phyloP scores from a whole-genome alignment of 192 early-diverging fungal genomes.

The Entophlyctis helioformis region DNA sequence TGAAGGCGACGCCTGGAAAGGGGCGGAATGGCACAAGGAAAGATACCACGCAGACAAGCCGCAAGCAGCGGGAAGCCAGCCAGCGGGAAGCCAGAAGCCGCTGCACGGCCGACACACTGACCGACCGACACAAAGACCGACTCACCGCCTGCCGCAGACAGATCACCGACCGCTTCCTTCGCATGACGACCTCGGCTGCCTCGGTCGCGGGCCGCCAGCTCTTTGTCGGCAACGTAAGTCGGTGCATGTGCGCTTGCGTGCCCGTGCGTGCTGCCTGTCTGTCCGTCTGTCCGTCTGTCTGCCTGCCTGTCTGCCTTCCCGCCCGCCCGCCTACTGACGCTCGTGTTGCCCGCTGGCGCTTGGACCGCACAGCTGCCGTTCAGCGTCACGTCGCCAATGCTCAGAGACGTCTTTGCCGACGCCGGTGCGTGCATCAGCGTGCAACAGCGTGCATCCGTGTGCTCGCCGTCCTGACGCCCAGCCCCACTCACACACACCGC shows the following conservation, averaged over 20 bases:
- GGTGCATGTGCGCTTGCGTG: background rate
- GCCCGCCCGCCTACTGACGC: background rate
- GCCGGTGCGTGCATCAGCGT: constrained; percentile 8
- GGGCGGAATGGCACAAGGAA: no score
- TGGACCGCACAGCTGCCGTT: constrained; percentile 47
- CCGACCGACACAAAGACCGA: no score
- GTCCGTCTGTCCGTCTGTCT: background rate
- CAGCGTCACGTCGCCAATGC: constrained; percentile 61
- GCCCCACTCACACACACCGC: background rate
- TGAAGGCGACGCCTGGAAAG: no score
- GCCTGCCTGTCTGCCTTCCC: background rate
- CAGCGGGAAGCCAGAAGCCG: no score
- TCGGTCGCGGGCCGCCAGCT: no score
- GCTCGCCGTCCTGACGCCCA: background rate
- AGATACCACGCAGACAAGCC: no score
- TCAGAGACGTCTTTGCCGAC: constrained; percentile 30
- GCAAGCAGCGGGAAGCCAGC: no score
- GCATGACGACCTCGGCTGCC: no score
- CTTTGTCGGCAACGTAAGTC: constrained; percentile 58
- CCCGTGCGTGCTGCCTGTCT: background rate
- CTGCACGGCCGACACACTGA: no score
- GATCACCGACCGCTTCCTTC: no score
- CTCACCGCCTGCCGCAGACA: no score
- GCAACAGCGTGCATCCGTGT: background rate
- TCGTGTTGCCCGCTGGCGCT: background rate